Conservation (phyloP, 257 asterid genomes). For the Eustoma russellianum region DNA sequence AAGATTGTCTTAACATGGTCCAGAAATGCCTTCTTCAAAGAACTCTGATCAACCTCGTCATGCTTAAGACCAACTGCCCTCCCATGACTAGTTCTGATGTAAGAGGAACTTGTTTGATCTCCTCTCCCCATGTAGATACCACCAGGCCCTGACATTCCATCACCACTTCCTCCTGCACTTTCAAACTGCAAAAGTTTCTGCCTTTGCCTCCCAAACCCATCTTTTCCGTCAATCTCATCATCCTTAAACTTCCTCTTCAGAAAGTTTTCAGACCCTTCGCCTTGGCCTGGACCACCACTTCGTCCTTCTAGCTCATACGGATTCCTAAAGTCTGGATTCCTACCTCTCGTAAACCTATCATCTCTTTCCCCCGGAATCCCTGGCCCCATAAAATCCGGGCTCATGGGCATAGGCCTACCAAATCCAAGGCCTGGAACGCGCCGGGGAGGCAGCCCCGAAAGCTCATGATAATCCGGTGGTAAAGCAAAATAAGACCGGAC, state of each 20-base stretch:
- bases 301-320: too few species aligned
- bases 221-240: slow-evolving; percentile 53
- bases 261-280: slow-evolving; percentile 31
- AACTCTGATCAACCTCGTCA: slow-evolving; percentile 50
- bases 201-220: slow-evolving; percentile 81
- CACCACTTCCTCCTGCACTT: slow-evolving; percentile 28
- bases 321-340: neutral
- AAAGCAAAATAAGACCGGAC: slow-evolving; percentile 78
- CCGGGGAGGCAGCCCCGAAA: slow-evolving; percentile 31
- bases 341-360: neutral
- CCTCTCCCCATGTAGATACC: slow-evolving; percentile 22
- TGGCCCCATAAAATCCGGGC: slow-evolving; percentile 31
- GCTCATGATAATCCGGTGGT: slow-evolving; percentile 67
- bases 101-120: slow-evolving; percentile 43
- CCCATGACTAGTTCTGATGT: slow-evolving; percentile 34
- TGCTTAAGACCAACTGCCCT: slow-evolving; percentile 35
- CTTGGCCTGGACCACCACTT: slow-evolving; percentile 6
- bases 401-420: slow-evolving; percentile 45
- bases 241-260: slow-evolving; percentile 71
- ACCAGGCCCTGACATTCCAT: slow-evolving; percentile 32
- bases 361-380: slow-evolving; percentile 28
- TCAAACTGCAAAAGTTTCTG: slow-evolving; percentile 87
- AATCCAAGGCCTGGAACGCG: slow-evolving; percentile 40
- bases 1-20: slow-evolving; percentile 57
- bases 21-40: slow-evolving; percentile 52